phyloP scores from a whole-genome alignment of 2,329 filamentous ascomycete species.

The Albophoma yamanashiensis region DNA sequence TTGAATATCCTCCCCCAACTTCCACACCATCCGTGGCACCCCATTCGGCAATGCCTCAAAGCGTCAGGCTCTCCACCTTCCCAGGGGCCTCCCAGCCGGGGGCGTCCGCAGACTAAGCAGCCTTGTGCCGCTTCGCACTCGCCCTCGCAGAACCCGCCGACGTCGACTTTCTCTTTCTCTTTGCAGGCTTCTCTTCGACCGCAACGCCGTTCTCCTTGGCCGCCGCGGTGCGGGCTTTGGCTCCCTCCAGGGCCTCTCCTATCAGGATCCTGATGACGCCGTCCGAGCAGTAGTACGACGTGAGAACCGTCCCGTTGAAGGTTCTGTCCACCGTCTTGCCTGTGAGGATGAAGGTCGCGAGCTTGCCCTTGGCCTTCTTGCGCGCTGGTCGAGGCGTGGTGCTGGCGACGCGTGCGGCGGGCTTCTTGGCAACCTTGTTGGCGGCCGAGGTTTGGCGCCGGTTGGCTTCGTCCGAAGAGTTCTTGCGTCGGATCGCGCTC shows the following conservation, averaged over 20 bases:
- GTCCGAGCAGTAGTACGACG: constrained; percentile 1
- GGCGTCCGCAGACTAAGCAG: neutral
- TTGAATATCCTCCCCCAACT: neutral
- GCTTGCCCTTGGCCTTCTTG: neutral
- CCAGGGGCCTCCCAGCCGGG: neutral
- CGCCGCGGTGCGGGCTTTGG: neutral
- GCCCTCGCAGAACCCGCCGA: no score
- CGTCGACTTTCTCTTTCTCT: neutral
- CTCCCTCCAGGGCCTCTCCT: neutral
- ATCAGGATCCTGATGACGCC: neutral
- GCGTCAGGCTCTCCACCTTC: neutral
- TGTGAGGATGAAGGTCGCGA: neutral
- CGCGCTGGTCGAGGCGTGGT: neutral
- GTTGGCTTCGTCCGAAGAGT: no score
- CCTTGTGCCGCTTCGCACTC: neutral
- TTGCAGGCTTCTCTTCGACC: neutral
- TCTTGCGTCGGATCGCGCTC: neutral
- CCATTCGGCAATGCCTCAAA: neutral
- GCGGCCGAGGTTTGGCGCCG: neutral
- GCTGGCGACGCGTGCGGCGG: neutral
- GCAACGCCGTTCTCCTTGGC: neutral
- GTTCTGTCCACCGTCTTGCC: neutral
- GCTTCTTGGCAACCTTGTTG: neutral
- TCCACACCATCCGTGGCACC: neutral
- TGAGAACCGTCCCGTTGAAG: neutral